Evolutionary conservation across 305 asterid genomes (phyloP).

Genomic region (Ajuga reptans): DNA sequence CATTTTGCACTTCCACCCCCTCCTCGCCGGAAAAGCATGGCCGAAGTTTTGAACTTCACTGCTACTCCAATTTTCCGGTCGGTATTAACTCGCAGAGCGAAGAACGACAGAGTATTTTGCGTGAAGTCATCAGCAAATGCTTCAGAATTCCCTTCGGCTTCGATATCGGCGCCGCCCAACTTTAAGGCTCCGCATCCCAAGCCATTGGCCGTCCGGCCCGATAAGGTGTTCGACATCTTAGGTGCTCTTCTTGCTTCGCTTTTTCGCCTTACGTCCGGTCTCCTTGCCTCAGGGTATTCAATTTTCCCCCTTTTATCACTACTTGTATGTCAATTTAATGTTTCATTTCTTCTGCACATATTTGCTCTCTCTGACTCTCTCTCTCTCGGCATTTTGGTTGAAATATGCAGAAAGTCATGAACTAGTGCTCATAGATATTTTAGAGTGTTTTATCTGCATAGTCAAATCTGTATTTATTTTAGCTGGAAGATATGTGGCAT

Average conservation of each 20-base stretch:
- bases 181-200: conserved; percentile 78
- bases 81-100: conserved; percentile 19
- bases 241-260: conserved; percentile 81
- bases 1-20: not conserved
- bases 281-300: conserved; percentile 69
- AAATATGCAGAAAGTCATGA: no score
- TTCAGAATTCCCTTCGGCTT: conserved; percentile 42
- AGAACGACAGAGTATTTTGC: conserved; percentile 22
- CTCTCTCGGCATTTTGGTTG: no score
- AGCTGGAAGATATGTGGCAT: no score
- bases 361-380: no score
- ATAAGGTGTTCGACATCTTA: conserved; percentile 57
- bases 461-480: no score
- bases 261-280: conserved; percentile 77
- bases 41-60: conserved; percentile 42
- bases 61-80: conserved; percentile 48
- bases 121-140: conserved; percentile 42
- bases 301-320: not conserved
- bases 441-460: no score
- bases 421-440: no score
- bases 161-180: conserved; percentile 65
- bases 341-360: no score
- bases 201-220: conserved; percentile 73
- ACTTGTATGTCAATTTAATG: no score
- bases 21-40: conserved; percentile 35